Evolutionary conservation across 495 filamentous ascomycete genomes (phyloP).

Genomic region (Oleoguttula mirabilis): DNA sequence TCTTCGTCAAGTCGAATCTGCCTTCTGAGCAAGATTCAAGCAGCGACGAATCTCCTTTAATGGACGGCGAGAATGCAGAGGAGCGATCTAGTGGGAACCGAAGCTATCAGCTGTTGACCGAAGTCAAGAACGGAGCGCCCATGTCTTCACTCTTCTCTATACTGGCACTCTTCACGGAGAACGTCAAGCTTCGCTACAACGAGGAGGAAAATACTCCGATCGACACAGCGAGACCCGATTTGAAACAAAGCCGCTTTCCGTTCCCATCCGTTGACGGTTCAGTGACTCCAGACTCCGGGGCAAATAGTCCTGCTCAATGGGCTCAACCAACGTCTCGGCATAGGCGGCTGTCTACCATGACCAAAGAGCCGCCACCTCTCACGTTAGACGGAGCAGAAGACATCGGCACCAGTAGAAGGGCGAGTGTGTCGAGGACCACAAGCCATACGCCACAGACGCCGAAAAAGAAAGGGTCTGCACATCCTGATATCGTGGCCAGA

Average conservation of each 20-base stretch:
- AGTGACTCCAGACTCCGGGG: slow-evolving; percentile 15
- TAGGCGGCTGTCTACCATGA: slow-evolving; percentile 17
- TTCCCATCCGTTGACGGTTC: slow-evolving; percentile 8
- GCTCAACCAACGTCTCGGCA: slow-evolving; percentile 14
- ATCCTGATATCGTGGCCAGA: slow-evolving; percentile 91
- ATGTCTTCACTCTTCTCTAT: slow-evolving; percentile 99
- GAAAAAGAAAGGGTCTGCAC: slow-evolving; percentile 59
- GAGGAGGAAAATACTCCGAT: slow-evolving; percentile 25
- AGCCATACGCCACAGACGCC: slow-evolving; percentile 27
- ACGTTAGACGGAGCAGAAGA: slow-evolving; percentile 32
- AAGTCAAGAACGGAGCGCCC: slow-evolving; percentile 94
- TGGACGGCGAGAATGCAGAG: slow-evolving; percentile 58
- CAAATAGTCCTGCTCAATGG: slow-evolving; percentile 11
- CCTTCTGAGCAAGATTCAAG: slow-evolving; percentile 35
- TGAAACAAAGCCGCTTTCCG: background rate
- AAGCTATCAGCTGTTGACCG: slow-evolving; percentile 86
- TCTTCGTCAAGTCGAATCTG: slow-evolving; percentile 86
- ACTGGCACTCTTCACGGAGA: slow-evolving; percentile 89
- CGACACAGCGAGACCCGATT: slow-evolving; percentile 15
- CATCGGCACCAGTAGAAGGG: slow-evolving; percentile 4
- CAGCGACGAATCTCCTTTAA: slow-evolving; percentile 26
- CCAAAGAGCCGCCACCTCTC: slow-evolving; percentile 55
- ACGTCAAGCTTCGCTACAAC: slow-evolving; percentile 64
- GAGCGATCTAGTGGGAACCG: slow-evolving; percentile 47
- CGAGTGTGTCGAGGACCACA: slow-evolving; percentile 15